Percentiles rank a stretch among this genome's conserved stretches.
These are phyloP conservation scores for Nicotiana benthamiana DNA, from an alignment of 257 asterid genomes.

Conservation along the genomic window DNA sequence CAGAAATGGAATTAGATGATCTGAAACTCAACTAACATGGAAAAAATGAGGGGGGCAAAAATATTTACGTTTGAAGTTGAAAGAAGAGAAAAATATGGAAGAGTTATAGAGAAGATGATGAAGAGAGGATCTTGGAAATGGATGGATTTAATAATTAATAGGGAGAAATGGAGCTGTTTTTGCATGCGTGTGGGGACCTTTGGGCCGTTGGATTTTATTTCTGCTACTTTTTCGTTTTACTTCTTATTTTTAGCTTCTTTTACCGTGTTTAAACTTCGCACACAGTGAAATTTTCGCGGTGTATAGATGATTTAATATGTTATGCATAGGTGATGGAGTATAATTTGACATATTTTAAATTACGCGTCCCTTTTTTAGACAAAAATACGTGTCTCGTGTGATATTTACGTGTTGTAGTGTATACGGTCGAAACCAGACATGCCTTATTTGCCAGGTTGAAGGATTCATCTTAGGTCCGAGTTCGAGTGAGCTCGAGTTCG, in stretches of 20 bases:
- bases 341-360: no score
- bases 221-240: background rate
- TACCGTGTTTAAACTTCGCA: background rate
- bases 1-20: background rate
- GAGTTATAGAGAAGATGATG: background rate
- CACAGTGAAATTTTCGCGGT: background rate
- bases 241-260: background rate
- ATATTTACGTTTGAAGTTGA: background rate
- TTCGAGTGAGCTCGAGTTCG: no score
- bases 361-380: no score
- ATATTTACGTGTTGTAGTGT: no score
- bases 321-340: no score
- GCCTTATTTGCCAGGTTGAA: no score
- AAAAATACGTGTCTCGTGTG: no score
- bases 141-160: conserved; percentile 3
- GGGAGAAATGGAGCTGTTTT: background rate
- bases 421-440: no score
- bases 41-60: background rate
- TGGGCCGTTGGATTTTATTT: conserved; percentile 4
- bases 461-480: no score
- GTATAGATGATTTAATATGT: no score
- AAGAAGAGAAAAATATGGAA: background rate
- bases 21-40: conserved; percentile 17
- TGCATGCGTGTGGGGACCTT: conserved; percentile 18
- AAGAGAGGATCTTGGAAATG: background rate